Conservation (phyloP, 495 filamentous ascomycete species). For the Entonaema liquescens region DNA sequence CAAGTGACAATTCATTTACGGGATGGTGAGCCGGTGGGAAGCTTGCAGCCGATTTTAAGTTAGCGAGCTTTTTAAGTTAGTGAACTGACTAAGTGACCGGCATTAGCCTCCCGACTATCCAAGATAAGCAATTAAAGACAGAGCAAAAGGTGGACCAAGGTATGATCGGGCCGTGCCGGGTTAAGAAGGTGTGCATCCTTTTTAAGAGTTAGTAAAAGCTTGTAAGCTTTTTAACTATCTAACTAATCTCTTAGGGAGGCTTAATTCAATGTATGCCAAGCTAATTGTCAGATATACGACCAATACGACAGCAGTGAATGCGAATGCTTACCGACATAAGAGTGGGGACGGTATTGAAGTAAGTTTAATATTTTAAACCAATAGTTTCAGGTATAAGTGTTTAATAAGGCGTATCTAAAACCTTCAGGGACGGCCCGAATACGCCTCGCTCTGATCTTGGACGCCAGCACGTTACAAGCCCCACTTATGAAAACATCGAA, state of each 20-base stretch:
- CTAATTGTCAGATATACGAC: neutral
- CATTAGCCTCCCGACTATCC: neutral
- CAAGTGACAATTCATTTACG: neutral
- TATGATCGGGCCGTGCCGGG: neutral
- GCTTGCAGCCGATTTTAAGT: neutral
- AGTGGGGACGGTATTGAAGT: neutral
- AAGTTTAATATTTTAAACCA: neutral
- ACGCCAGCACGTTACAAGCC: neutral
- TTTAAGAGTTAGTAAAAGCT: neutral
- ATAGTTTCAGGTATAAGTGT: neutral
- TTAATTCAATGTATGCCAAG: neutral
- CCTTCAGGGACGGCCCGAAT: neutral
- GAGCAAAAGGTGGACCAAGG: neutral
- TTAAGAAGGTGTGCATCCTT: neutral
- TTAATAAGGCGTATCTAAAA: neutral
- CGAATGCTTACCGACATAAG: too few species aligned
- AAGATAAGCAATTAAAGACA: neutral
- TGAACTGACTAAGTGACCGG: neutral
- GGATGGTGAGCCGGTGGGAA: neutral
- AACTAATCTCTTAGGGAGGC: neutral
- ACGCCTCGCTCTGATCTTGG: neutral
- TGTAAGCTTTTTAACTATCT: neutral
- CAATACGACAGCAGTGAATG: neutral
- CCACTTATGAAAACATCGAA: neutral
- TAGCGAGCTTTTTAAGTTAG: neutral